Evolutionary conservation across 1,139 yeast species (phyloP).

Genomic region (Candida smagusa): DNA sequence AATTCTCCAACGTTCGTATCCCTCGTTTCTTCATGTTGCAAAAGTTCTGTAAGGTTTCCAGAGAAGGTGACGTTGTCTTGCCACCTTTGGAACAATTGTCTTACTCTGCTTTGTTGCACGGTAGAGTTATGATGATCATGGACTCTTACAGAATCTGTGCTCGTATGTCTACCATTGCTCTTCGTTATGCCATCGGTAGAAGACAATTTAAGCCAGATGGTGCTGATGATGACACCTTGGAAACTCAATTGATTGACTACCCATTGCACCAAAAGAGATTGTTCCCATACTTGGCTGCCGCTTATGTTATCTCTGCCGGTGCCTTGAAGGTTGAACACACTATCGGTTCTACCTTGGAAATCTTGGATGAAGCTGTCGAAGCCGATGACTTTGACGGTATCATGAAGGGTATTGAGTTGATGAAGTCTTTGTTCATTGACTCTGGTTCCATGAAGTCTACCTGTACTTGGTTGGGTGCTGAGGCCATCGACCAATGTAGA

Average conservation of each 20-base stretch:
- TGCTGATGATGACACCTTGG: conserved; percentile 15
- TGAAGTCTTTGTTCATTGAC: conserved; percentile 46
- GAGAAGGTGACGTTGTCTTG: conserved; percentile 38
- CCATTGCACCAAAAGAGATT: conserved; percentile 48
- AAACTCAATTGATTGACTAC: conserved; percentile 42
- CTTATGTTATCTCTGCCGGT: conserved; percentile 41
- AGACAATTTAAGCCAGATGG: conserved; percentile 38
- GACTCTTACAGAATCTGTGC: conserved; percentile 45
- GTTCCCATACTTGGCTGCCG: conserved; percentile 43
- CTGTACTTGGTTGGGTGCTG: conserved; percentile 48
- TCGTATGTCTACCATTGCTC: conserved; percentile 41
- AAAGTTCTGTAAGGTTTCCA: conserved; percentile 43
- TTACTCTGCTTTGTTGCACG: conserved; percentile 45
- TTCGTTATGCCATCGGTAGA: conserved; percentile 46
- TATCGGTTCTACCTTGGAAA: conserved; percentile 25
- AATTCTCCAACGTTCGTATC: conserved; percentile 42
- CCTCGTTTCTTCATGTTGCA: conserved; percentile 49
- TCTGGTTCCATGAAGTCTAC: conserved; percentile 49
- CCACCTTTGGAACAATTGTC: conserved; percentile 49
- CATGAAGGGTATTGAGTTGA: conserved; percentile 35
- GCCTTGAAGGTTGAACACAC: conserved; percentile 36
- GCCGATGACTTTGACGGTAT: conserved; percentile 33
- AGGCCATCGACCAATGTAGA: conserved; percentile 45
- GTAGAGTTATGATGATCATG: conserved; percentile 44
- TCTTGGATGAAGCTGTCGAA: conserved; percentile 36